Evolutionary conservation across 2,329 filamentous ascomycete genomes (phyloP), one percentile per base, ranked within the genome.

Genomic region (Chaetomiaceae sp.): DNA sequence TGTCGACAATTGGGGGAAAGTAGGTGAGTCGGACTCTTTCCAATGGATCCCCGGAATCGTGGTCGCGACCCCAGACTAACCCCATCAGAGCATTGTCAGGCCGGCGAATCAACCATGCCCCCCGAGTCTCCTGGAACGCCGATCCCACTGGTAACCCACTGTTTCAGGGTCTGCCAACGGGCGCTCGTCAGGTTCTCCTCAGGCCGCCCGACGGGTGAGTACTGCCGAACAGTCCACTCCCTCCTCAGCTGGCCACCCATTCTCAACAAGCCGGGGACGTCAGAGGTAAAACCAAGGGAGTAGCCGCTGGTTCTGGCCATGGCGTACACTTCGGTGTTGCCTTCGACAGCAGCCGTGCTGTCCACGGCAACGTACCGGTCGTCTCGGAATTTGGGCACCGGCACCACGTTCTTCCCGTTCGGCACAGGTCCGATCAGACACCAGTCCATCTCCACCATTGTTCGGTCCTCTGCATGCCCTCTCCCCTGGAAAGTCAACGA

Each of bases 311-410:
- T 59, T 12, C 58, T 43, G 0, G 54, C 56, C 15, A 59, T 22
- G n/a, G 52, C 56, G 29, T 59, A 59, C 6, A 62, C 58, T 36
- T 59, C 58, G 15, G 56, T 60, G 25, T 60, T 59, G 6, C 56
- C 59, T 19, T 53, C 56, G 22, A 60, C 48, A 1, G 22, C 37
- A 3, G 50, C 52, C 7, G 40, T 48, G 3, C 25, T 33, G 6
- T 55, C 22, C n/a, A 58, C 51, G 1, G 47, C 23, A 8, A 53
- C 27, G 12, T 9, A 6, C 12, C 23, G 25, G 19, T 51, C 36
- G 40, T 48, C 50, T 3, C 38, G 38, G 27, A 54, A 54, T 22
- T 31, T 45, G 7, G 58, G 54, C 31, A 57, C 44, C 3, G 52
- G 36, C 6, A 57, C 38, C 6, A 57, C 11, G 22, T 57, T 59